These are phyloP conservation scores for Ampelomyces quisqualis DNA, from an alignment of 2,329 filamentous ascomycete species.

Conservation along the genomic window DNA sequence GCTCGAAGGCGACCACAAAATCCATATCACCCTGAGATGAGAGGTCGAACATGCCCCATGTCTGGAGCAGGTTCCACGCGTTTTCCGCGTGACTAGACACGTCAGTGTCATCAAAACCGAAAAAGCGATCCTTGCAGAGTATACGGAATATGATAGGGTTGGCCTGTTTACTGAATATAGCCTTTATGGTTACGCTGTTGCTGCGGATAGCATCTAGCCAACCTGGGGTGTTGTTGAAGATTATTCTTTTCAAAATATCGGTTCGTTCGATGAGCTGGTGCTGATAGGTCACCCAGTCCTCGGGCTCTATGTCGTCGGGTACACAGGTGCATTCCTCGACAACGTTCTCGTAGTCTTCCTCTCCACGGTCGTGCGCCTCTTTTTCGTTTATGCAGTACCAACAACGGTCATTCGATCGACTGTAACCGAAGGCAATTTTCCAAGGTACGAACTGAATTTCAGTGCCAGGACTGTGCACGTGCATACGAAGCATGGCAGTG, in stretches of 20 bases:
- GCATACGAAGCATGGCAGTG: neutral
- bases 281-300: neutral
- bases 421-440: neutral
- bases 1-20: neutral
- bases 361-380: neutral
- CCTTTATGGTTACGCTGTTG: neutral
- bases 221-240: neutral
- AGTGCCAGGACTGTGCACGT: neutral
- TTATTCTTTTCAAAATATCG: neutral
- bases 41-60: neutral
- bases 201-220: neutral
- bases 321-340: neutral
- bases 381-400: neutral
- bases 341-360: neutral
- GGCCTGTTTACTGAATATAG: neutral
- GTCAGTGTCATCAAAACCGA: neutral
- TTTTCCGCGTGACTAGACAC: neutral
- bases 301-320: neutral
- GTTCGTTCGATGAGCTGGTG: neutral
- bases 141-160: conserved; percentile 1
- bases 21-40: neutral
- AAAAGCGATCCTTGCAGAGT: neutral
- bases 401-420: neutral
- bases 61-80: neutral
- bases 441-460: neutral